Evolutionary conservation across 805 yeast species (phyloP).

Genomic region (Candida anglica): DNA sequence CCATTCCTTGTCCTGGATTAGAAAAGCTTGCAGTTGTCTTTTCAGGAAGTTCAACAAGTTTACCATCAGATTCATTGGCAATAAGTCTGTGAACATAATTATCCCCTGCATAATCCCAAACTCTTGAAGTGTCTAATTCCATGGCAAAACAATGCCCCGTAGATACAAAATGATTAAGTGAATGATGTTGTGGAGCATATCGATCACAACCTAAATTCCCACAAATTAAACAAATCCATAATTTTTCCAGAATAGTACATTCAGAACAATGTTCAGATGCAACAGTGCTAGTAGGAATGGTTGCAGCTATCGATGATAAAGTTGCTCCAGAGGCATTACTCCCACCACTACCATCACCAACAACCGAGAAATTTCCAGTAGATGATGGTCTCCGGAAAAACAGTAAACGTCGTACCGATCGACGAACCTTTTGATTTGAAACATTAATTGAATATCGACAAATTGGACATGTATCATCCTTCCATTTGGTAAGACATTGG

Average conservation of each 20-base stretch:
- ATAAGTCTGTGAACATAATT: constrained; percentile 82
- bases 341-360: neutral
- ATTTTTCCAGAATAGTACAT: constrained; percentile 57
- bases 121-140: constrained; percentile 80
- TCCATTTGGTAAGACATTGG: constrained; percentile 83
- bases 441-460: constrained; percentile 68
- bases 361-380: neutral
- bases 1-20: neutral
- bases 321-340: constrained; percentile 10
- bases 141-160: constrained; percentile 88
- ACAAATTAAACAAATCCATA: constrained; percentile 89
- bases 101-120: constrained; percentile 94
- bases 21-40: constrained; percentile 13
- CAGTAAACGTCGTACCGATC: constrained; percentile 31
- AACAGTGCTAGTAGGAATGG: constrained; percentile 6
- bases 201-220: constrained; percentile 93
- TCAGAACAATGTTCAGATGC: constrained; percentile 40
- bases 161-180: constrained; percentile 71
- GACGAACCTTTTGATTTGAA: constrained; percentile 30
- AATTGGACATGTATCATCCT: constrained; percentile 86
- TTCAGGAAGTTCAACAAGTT: constrained; percentile 69
- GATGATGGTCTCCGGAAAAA: constrained; percentile 10
- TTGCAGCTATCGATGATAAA: neutral
- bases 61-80: constrained; percentile 85
- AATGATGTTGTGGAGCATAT: constrained; percentile 76